Percentiles rank a stretch among this genome's conserved stretches.
These are phyloP conservation scores for Boletus sp. DNA, from an alignment of 768 basidiomycete species.

Conservation along the genomic window DNA sequence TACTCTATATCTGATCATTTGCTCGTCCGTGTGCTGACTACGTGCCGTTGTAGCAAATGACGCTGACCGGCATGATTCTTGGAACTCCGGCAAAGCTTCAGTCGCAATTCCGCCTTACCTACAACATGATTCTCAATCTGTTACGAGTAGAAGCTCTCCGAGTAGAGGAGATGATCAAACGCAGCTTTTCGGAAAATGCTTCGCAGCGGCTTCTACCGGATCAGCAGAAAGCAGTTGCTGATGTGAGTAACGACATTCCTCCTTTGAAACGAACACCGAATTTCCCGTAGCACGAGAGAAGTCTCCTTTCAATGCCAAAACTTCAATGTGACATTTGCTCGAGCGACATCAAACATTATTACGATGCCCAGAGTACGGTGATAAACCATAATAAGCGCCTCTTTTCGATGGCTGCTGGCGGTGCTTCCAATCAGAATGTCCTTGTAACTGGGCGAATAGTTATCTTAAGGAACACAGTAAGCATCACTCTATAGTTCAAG, in stretches of 20 bases:
- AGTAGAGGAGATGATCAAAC: conserved; percentile 99
- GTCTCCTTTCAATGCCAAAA: conserved; percentile 57
- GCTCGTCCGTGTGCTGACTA: not conserved
- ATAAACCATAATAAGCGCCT: conserved; percentile 62
- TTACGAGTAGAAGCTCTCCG: conserved; percentile 92
- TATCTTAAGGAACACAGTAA: conserved; percentile 76
- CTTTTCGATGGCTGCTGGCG: conserved; percentile 54
- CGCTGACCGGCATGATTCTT: conserved; percentile 85
- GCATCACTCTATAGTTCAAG: conserved; percentile 21
- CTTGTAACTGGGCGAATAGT: conserved; percentile 78
- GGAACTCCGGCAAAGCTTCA: conserved; percentile 90
- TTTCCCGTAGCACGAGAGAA: conserved; percentile 63
- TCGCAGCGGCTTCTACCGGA: conserved; percentile 91
- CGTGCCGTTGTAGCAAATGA: conserved; percentile 52
- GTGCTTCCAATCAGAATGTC: conserved; percentile 66
- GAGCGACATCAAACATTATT: conserved; percentile 73
- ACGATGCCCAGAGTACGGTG: conserved; percentile 67
- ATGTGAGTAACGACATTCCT: conserved; percentile 48
- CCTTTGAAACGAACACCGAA: conserved; percentile 8
- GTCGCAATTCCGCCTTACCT: conserved; percentile 96
- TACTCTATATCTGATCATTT: not conserved
- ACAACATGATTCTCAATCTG: conserved; percentile 98
- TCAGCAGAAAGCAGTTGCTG: conserved; percentile 82
- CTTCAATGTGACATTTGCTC: conserved; percentile 67
- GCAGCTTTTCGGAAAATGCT: conserved; percentile 97